phyloP scores from a whole-genome alignment of 345 rosid genomes.

The Salix brachista region DNA sequence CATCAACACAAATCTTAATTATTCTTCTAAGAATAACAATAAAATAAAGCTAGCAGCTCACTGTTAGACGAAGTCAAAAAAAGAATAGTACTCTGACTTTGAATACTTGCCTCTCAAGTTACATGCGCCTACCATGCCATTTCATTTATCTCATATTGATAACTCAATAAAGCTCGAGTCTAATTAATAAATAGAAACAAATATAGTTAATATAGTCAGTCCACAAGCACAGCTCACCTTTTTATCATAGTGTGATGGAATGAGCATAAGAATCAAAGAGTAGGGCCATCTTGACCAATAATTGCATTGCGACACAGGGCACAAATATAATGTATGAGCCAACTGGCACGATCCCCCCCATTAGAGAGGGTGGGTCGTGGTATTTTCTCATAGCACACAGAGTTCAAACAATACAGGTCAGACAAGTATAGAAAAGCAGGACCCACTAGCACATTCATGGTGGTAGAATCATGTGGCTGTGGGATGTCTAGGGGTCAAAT shows the following conservation, averaged over 20 bases:
- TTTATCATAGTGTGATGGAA: neutral
- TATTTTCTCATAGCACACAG: neutral
- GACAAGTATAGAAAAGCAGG: neutral
- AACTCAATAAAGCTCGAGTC: neutral
- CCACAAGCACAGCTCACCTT: neutral
- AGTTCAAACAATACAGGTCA: neutral
- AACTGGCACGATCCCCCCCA: neutral
- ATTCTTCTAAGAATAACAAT: too few species aligned
- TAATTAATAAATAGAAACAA: neutral
- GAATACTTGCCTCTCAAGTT: too few species aligned
- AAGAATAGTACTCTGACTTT: too few species aligned
- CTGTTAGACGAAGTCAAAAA: too few species aligned
- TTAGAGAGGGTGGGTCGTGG: conserved; percentile 1
- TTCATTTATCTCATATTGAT: neutral
- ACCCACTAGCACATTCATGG: neutral
- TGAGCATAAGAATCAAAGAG: too few species aligned
- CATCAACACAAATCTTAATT: too few species aligned
- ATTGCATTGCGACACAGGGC: neutral
- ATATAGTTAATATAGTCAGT: neutral
- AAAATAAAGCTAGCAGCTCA: too few species aligned
- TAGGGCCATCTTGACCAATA: neutral
- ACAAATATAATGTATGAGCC: neutral
- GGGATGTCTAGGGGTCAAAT: conserved; percentile 5
- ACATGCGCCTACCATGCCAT: neutral
- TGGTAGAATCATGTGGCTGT: neutral